Evolutionary conservation across 2,329 filamentous ascomycete genomes (phyloP), one percentile per base, ranked within the genome.

Genomic region (Pseudovirgaria hyperparasitica): DNA sequence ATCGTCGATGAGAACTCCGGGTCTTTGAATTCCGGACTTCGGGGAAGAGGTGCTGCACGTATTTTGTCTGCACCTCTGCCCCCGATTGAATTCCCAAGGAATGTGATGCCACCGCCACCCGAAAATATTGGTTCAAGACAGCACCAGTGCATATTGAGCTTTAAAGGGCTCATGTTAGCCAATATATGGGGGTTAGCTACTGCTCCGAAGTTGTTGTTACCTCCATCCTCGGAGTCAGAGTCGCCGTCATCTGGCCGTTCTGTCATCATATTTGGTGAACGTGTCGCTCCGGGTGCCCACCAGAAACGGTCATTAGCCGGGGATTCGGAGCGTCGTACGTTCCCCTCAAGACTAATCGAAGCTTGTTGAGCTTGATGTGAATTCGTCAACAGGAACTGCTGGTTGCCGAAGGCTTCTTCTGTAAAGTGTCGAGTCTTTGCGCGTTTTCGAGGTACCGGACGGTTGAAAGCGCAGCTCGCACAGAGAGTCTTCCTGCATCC

Each of bases 101-200:
- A 66, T 19, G 64, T 67, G 33, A 72, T 72, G 9, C 67, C 67
- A 25, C 68, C 68, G 7, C 68, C 67, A 7, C 67, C 67, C 15
- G 67, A 71, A 38, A 72, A 71, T 26, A 69, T 62, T 10, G 68
- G 68, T 37, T 71, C 67, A 4, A 67, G 60, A 36, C 68, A 72
- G 41, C 68, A 72, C 68, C 68, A 72, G 35, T 64, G 60, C 43
- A 70, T 68, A 29, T 64, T 68, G 31, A 70, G 51, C 30, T 57
- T 61, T 9, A 65, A 63, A 19, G 61, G 60, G 24, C 56, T 41
- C 10, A 42, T 32, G n/a, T n/a, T n/a, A n/a, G n/a, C n/a, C n/a
- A n/a, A n/a, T n/a, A n/a, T n/a, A n/a, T n/a, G n/a, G 15, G 52
- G 44, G 15, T 44, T 37, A 18, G 46, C 41, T 18, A 48, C 52